Evolutionary conservation across 1,284 basidiomycete genomes (phyloP).

Genomic region (Apiotrichum akiyoshidainum): DNA sequence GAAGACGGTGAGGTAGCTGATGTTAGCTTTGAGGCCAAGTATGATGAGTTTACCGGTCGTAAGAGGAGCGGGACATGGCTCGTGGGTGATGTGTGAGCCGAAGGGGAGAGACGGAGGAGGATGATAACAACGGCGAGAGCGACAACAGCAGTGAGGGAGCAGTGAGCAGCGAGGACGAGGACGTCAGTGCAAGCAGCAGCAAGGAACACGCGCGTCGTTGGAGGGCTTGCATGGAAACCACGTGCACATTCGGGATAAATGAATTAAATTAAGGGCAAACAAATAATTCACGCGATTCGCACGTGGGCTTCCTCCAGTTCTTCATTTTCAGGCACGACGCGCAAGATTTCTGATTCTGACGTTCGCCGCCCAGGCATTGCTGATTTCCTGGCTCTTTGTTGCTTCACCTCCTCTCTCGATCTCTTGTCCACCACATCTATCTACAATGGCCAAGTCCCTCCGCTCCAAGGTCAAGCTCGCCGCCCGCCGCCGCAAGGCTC

Average conservation of each 20-base stretch:
- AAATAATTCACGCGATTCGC: not conserved
- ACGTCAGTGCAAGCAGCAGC: slow-evolving; percentile 11
- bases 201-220: slow-evolving; percentile 11
- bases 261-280: not conserved
- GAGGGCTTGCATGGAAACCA: not conserved
- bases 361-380: not conserved
- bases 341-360: slow-evolving; percentile 11
- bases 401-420: not conserved
- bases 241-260: slow-evolving; percentile 4
- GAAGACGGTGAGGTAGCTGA: slow-evolving; percentile 54
- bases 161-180: slow-evolving; percentile 7
- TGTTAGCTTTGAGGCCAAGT: slow-evolving; percentile 13
- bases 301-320: not conserved
- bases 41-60: slow-evolving; percentile 41
- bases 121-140: not conserved
- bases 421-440: slow-evolving; percentile 4
- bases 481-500: slow-evolving; percentile 79
- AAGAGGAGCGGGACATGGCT: slow-evolving; percentile 49
- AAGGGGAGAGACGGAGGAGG: not conserved
- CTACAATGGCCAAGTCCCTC: slow-evolving; percentile 82
- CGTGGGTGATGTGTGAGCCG: slow-evolving; percentile 5
- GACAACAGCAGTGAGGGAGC: not conserved
- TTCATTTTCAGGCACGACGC: not conserved
- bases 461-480: slow-evolving; percentile 84
- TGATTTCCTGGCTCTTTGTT: not conserved